phyloP scores from a whole-genome alignment of 2,329 filamentous ascomycete species.

The Zopfia rhizophila region DNA sequence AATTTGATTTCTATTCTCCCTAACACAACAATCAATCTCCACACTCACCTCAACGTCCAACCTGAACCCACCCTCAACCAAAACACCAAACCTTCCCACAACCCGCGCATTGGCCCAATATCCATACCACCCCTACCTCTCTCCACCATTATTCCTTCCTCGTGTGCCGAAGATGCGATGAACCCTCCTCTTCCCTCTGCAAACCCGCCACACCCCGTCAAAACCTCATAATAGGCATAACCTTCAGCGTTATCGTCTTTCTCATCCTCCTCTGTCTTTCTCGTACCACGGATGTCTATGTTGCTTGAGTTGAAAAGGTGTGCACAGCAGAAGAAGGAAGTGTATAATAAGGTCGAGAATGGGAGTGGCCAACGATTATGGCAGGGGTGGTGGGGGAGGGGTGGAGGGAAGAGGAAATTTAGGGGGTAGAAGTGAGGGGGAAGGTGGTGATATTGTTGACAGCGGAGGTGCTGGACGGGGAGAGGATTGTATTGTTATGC shows the following conservation, averaged over 20 bases:
- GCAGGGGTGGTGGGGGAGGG: background rate
- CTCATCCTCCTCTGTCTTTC: conserved; percentile 10
- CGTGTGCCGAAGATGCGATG: background rate
- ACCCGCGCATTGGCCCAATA: too few species aligned
- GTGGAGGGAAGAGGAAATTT: background rate
- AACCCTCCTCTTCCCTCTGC: conserved; percentile 6
- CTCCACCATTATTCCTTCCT: background rate
- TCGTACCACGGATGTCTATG: conserved; percentile 13
- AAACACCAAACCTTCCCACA: too few species aligned
- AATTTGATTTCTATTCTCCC: too few species aligned
- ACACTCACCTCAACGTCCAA: too few species aligned
- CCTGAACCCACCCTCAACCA: too few species aligned
- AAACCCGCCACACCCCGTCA: conserved; percentile 7
- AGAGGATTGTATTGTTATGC: conserved; percentile 7
- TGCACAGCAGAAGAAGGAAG: background rate
- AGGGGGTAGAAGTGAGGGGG: background rate
- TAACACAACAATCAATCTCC: too few species aligned
- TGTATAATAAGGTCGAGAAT: conserved; percentile 5
- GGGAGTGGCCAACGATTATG: background rate
- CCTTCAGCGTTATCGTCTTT: conserved; percentile 7
- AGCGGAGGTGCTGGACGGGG: background rate
- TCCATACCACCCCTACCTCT: background rate
- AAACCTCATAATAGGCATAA: conserved; percentile 9
- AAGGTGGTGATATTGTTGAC: background rate
- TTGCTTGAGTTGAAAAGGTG: conserved; percentile 8